A percentile compares a stretch with the other conserved stretches of the same genome.
phyloP scores from a whole-genome alignment of 768 basidiomycete species.

The Auricularia sp. region DNA sequence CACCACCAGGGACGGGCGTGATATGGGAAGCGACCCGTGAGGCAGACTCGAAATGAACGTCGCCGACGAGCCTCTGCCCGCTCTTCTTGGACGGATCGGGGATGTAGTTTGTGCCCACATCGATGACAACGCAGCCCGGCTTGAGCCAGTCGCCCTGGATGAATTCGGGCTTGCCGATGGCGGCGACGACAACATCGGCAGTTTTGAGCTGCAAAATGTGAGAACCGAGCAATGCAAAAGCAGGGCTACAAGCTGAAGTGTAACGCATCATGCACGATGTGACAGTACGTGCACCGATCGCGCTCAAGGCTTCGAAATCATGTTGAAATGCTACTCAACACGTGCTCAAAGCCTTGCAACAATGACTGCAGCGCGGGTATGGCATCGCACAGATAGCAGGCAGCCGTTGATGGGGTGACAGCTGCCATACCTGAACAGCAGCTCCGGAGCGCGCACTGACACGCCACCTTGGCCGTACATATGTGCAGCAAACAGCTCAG shows the following conservation, averaged over 20 bases:
- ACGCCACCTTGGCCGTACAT: too few species aligned
- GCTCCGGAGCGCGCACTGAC: too few species aligned
- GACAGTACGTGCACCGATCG: too few species aligned
- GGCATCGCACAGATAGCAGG: too few species aligned
- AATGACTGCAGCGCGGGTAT: too few species aligned
- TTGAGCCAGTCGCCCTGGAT: constrained; percentile 94
- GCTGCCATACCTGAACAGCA: too few species aligned
- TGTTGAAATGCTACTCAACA: too few species aligned
- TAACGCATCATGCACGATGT: too few species aligned
- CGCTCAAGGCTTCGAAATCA: too few species aligned
- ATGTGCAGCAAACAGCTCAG: too few species aligned
- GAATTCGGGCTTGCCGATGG: constrained; percentile 88
- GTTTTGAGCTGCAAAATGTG: constrained; percentile 54
- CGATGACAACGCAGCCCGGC: constrained; percentile 89
- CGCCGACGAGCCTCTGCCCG: constrained; percentile 91
- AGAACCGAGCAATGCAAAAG: constrained; percentile 5
- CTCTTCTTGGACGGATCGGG: constrained; percentile 91
- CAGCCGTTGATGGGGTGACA: too few species aligned
- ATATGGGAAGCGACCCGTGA: constrained; percentile 73
- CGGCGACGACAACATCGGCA: constrained; percentile 91
- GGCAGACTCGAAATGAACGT: constrained; percentile 83
- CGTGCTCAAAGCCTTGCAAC: too few species aligned
- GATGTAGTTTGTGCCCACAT: constrained; percentile 96
- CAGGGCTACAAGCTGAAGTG: constrained; percentile 6
- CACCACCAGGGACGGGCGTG: constrained; percentile 97